These are phyloP conservation scores for Podaxis rugospora DNA, from an alignment of 768 basidiomycete genomes.

Conservation along the genomic window DNA sequence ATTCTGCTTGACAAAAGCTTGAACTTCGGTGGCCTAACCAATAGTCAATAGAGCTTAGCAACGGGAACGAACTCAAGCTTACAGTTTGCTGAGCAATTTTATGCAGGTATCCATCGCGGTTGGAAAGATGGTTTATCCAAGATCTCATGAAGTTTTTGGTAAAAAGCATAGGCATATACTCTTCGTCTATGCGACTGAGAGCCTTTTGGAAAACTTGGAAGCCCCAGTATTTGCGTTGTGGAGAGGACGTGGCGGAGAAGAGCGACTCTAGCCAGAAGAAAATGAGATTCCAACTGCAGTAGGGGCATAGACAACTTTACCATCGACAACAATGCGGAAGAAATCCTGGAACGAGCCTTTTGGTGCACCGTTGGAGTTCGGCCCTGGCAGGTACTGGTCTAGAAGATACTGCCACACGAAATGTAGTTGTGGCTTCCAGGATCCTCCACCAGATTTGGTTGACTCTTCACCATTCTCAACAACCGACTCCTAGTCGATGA, in stretches of 20 bases:
- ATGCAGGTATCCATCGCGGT: conserved; percentile 83
- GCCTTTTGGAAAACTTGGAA: conserved; percentile 87
- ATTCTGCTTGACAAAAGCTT: conserved; percentile 66
- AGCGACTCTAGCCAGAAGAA: conserved; percentile 59
- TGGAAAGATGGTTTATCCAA: conserved; percentile 94
- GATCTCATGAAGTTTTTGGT: conserved; percentile 94
- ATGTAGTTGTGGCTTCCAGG: conserved; percentile 90
- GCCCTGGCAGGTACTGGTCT: conserved; percentile 61
- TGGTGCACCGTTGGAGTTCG: conserved; percentile 28
- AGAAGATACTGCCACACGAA: conserved; percentile 88
- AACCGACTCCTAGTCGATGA: conserved; percentile 45
- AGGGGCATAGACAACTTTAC: conserved; percentile 36
- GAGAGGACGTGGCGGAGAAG: conserved; percentile 78
- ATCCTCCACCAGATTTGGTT: conserved; percentile 45
- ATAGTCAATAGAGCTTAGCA: not conserved
- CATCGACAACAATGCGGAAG: conserved; percentile 88
- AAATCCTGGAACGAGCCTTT: conserved; percentile 84
- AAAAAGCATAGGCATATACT: conserved; percentile 81
- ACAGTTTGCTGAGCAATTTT: conserved; percentile 85
- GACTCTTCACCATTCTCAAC: conserved; percentile 50
- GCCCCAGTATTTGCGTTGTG: conserved; percentile 93
- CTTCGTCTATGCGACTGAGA: conserved; percentile 57
- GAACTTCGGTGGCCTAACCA: conserved; percentile 67
- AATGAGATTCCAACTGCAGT: conserved; percentile 1
- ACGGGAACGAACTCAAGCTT: conserved; percentile 19